phyloP scores from a whole-genome alignment of 192 early-diverging fungal genomes.

The Podila minutissima region DNA sequence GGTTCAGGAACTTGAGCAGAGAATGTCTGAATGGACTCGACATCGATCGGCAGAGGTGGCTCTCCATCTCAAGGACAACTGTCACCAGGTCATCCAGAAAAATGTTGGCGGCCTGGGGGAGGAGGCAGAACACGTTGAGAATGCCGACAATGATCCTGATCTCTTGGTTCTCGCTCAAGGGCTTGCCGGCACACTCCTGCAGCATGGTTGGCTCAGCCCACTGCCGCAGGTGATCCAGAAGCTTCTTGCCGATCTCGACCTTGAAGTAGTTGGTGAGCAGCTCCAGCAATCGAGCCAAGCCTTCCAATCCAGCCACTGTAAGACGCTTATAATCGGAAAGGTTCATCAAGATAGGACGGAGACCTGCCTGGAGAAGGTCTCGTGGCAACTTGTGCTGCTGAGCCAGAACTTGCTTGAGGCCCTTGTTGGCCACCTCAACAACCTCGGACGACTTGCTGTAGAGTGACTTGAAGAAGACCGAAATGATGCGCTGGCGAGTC shows the following conservation, averaged over 20 bases:
- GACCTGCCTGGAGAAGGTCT: conserved; percentile 93
- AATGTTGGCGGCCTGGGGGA: conserved; percentile 90
- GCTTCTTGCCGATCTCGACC: conserved; percentile 97
- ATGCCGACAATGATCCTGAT: conserved; percentile 96
- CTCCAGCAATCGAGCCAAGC: conserved; percentile 91
- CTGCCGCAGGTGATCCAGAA: conserved; percentile 93
- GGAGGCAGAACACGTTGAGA: conserved; percentile 90
- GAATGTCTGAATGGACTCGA: conserved; percentile 96
- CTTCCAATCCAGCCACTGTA: conserved; percentile 93
- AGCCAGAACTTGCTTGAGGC: conserved; percentile 81
- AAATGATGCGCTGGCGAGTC: conserved; percentile 89
- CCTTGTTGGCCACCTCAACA: conserved; percentile 93
- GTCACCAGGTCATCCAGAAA: conserved; percentile 94
- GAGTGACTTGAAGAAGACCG: conserved; percentile 99
- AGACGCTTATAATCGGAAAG: conserved; percentile 94
- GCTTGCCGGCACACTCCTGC: conserved; percentile 80
- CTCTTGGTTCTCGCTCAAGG: conserved; percentile 91
- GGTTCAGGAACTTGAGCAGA: conserved; percentile 90
- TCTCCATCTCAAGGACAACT: conserved; percentile 88
- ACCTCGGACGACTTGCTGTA: conserved; percentile 96
- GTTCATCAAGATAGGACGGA: conserved; percentile 95
- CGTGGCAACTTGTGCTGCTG: conserved; percentile 92
- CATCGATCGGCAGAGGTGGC: conserved; percentile 76
- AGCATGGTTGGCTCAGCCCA: conserved; percentile 92
- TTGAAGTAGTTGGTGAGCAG: conserved; percentile 98